phyloP scores from a whole-genome alignment of 768 basidiomycete genomes.

The Harrya chromipes region DNA sequence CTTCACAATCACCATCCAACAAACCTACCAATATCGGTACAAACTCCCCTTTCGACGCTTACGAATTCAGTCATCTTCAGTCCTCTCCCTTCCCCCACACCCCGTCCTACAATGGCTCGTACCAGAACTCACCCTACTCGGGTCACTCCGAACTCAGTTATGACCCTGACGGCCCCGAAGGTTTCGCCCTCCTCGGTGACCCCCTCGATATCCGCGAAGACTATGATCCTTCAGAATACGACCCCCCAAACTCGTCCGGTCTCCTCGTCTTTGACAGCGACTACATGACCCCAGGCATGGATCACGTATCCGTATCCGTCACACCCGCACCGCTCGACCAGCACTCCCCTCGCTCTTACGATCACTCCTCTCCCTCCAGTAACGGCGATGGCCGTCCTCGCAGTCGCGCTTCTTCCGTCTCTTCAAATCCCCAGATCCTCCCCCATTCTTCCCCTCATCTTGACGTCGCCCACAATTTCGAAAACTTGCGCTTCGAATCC shows the following conservation, averaged over 20 bases:
- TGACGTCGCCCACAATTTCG: conserved; percentile 54
- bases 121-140: conserved; percentile 71
- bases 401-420: conserved; percentile 65
- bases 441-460: conserved; percentile 53
- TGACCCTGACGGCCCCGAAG: conserved; percentile 45
- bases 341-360: conserved; percentile 45
- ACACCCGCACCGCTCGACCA: conserved; percentile 36
- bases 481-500: conserved; percentile 62
- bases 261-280: conserved; percentile 61
- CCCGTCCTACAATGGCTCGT: conserved; percentile 61
- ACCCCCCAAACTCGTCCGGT: conserved; percentile 46
- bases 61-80: conserved; percentile 36
- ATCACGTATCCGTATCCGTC: conserved; percentile 39
- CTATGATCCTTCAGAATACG: conserved; percentile 76
- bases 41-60: conserved; percentile 37
- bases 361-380: conserved; percentile 64
- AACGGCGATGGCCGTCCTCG: conserved; percentile 50
- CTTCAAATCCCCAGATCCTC: conserved; percentile 48
- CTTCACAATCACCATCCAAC: conserved; percentile 24
- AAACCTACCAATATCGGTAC: conserved; percentile 24
- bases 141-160: conserved; percentile 63
- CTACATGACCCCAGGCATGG: conserved; percentile 34
- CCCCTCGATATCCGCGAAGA: conserved; percentile 42
- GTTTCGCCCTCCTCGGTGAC: conserved; percentile 49
- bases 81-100: conserved; percentile 46